These are phyloP conservation scores for Pyrrhoderma lamaoense DNA, from an alignment of 1,284 basidiomycete species.

Conservation along the genomic window DNA sequence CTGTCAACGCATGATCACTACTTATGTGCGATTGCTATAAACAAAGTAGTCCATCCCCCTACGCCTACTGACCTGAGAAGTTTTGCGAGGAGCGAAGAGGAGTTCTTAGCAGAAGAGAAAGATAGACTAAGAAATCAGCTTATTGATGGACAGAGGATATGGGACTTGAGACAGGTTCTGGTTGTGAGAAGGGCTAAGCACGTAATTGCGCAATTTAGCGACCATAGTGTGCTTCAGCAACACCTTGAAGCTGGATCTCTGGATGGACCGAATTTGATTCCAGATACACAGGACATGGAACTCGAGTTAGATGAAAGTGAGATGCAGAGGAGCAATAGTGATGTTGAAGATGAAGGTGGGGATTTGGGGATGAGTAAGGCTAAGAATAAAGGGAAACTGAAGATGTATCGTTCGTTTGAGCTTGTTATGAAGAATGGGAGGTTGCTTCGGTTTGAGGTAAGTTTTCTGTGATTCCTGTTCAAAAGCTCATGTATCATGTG, in stretches of 20 bases:
- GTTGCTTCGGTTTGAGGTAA: constrained; percentile 69
- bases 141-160: constrained; percentile 53
- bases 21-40: constrained; percentile 52
- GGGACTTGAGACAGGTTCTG: constrained; percentile 62
- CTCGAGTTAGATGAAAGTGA: constrained; percentile 33
- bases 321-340: constrained; percentile 35
- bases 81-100: constrained; percentile 24
- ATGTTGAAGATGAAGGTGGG: constrained; percentile 61
- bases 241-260: constrained; percentile 31
- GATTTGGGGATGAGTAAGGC: constrained; percentile 43
- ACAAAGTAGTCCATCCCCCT: constrained; percentile 58
- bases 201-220: constrained; percentile 28
- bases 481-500: background rate
- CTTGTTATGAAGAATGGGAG: constrained; percentile 62
- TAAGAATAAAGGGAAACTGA: constrained; percentile 41
- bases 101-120: constrained; percentile 45
- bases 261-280: background rate
- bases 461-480: constrained; percentile 8
- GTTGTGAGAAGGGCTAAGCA: constrained; percentile 59
- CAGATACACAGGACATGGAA: constrained; percentile 29
- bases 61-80: constrained; percentile 45
- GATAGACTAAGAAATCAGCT: constrained; percentile 62
- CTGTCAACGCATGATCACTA: constrained; percentile 67
- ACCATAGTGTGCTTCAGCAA: constrained; percentile 13
- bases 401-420: constrained; percentile 70